Conservation (phyloP, 352 stramenopile genomes). For the Pythium insidiosum region DNA sequence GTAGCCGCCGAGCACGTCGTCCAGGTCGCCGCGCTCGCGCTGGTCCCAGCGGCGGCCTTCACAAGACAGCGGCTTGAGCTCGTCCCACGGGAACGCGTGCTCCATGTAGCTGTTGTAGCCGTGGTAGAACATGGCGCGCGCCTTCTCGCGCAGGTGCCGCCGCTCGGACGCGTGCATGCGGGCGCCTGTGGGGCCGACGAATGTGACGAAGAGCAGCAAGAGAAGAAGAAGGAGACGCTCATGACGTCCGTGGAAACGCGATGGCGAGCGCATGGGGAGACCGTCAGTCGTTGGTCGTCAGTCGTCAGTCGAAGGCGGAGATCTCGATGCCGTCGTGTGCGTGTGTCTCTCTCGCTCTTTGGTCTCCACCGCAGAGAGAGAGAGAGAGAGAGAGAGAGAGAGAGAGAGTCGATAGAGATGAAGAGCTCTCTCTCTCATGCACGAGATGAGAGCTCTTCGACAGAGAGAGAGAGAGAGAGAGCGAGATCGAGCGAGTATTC, state of each 20-base stretch:
- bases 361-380: too few species aligned
- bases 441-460: too few species aligned
- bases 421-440: too few species aligned
- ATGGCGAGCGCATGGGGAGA: not conserved
- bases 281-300: too few species aligned
- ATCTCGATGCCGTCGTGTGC: too few species aligned
- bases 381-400: too few species aligned
- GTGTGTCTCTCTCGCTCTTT: too few species aligned
- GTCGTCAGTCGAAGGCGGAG: too few species aligned
- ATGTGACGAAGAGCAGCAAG: not conserved
- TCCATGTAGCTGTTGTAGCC: slow-evolving; percentile 84
- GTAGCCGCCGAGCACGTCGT: slow-evolving; percentile 79
- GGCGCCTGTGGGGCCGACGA: slow-evolving; percentile 1
- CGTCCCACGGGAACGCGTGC: slow-evolving; percentile 83
- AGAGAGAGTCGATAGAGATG: too few species aligned
- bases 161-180: slow-evolving; percentile 68
- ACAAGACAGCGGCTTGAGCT: slow-evolving; percentile 82
- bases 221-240: not conserved
- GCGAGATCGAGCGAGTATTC: too few species aligned
- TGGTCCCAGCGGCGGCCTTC: slow-evolving; percentile 68
- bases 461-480: too few species aligned
- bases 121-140: slow-evolving; percentile 86
- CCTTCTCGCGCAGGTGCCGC: slow-evolving; percentile 58
- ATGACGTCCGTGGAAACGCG: not conserved
- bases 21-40: slow-evolving; percentile 73